A percentile compares a stretch with the other conserved stretches of the same genome.
These are phyloP conservation scores for Arabidopsis hybrid DNA, from an alignment of 441 rosid species.

Conservation along the genomic window DNA sequence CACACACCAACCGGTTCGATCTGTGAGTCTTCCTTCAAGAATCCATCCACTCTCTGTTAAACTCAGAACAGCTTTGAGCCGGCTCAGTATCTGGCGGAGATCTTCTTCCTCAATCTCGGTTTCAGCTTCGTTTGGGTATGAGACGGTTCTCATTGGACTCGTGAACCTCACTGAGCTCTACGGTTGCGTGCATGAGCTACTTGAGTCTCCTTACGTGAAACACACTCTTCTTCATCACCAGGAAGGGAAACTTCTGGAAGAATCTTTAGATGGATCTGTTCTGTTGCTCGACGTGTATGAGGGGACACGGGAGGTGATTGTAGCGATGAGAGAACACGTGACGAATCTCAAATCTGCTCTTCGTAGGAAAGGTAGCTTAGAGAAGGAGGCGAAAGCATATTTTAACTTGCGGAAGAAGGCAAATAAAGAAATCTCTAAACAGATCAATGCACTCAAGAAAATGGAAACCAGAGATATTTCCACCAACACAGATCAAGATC, in stretches of 20 bases:
- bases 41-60: slow-evolving; percentile 60
- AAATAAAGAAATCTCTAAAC: slow-evolving; percentile 48
- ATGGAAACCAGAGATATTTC: slow-evolving; percentile 23
- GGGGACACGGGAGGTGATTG: slow-evolving; percentile 50
- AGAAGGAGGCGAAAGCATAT: slow-evolving; percentile 50
- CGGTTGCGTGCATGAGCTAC: slow-evolving; percentile 52
- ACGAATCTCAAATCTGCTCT: slow-evolving; percentile 59
- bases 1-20: slow-evolving; percentile 58
- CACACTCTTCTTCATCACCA: slow-evolving; percentile 47
- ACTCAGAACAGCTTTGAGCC: slow-evolving; percentile 53
- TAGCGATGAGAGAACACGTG: slow-evolving; percentile 55
- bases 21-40: slow-evolving; percentile 79
- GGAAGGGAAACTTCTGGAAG: slow-evolving; percentile 50
- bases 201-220: slow-evolving; percentile 51
- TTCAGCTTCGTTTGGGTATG: slow-evolving; percentile 30
- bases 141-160: slow-evolving; percentile 51
- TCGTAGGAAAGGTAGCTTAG: slow-evolving; percentile 60
- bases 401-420: slow-evolving; percentile 59
- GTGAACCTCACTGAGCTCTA: slow-evolving; percentile 62
- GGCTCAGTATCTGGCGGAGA: slow-evolving; percentile 49
- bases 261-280: slow-evolving; percentile 56
- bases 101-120: slow-evolving; percentile 39
- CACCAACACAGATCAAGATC: slow-evolving; percentile 30
- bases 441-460: slow-evolving; percentile 49
- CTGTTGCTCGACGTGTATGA: slow-evolving; percentile 59